These are phyloP conservation scores for Dentipellis fragilis DNA, from an alignment of 768 basidiomycete genomes.

Conservation along the genomic window DNA sequence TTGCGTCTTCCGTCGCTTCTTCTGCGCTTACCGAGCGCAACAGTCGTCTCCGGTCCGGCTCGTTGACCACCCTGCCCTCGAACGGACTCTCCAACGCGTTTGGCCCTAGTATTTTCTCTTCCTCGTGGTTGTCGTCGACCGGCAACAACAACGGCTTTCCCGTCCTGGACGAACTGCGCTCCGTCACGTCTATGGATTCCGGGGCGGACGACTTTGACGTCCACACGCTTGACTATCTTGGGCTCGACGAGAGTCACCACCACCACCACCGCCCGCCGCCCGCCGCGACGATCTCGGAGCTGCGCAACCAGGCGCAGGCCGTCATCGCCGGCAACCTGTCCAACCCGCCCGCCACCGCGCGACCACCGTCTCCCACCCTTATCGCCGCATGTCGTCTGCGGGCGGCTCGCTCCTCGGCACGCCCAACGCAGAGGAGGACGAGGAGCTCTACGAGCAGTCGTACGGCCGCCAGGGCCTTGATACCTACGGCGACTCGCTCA, in stretches of 20 bases:
- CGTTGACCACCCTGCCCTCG: slow-evolving; percentile 75
- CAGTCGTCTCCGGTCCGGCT: slow-evolving; percentile 87
- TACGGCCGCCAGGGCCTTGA: slow-evolving; percentile 50
- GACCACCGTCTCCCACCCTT: slow-evolving; percentile 90
- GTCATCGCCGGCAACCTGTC: slow-evolving; percentile 80
- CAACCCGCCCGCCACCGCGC: slow-evolving; percentile 73
- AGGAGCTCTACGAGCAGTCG: slow-evolving; percentile 62
- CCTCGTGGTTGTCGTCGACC: slow-evolving; percentile 72
- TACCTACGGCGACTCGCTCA: slow-evolving; percentile 45
- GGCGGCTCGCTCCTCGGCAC: slow-evolving; percentile 54
- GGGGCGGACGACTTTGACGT: slow-evolving; percentile 84
- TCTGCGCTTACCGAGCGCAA: slow-evolving; percentile 50
- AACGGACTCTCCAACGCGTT: slow-evolving; percentile 70
- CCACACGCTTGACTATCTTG: slow-evolving; percentile 93
- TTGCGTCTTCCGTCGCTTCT: slow-evolving; percentile 48
- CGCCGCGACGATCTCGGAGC: slow-evolving; percentile 81
- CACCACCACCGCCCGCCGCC: slow-evolving; percentile 54
- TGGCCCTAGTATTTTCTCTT: slow-evolving; percentile 82
- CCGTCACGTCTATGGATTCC: slow-evolving; percentile 70
- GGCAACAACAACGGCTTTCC: slow-evolving; percentile 46
- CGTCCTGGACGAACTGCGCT: slow-evolving; percentile 72
- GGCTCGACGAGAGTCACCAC: slow-evolving; percentile 64
- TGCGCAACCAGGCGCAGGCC: slow-evolving; percentile 83
- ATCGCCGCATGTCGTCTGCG: slow-evolving; percentile 54
- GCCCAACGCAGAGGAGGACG: slow-evolving; percentile 58